These are phyloP conservation scores for Chlamydomonas asymmetrica DNA, from an alignment of 139 green algal species.

Conservation along the genomic window DNA sequence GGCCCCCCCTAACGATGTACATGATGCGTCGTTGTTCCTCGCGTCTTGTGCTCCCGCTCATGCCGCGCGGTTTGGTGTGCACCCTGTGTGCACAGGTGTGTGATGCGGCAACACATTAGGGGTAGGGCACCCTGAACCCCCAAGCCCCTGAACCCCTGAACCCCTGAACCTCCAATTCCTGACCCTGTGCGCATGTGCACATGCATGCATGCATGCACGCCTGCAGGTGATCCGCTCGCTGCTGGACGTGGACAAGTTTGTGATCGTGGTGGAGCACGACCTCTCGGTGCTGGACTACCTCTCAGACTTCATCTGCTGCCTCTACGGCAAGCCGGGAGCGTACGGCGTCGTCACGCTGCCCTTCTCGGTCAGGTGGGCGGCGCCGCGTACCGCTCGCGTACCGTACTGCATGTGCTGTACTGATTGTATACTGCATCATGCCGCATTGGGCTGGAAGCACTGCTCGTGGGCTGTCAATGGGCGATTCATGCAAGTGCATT, in stretches of 20 bases:
- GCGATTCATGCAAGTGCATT: too few relatives aligned
- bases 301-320: slow-evolving; percentile 99
- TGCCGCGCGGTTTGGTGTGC: too few relatives aligned
- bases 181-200: background rate
- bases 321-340: slow-evolving; percentile 97
- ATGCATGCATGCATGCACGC: background rate
- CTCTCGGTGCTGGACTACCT: slow-evolving; percentile 98
- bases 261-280: slow-evolving; percentile 98
- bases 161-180: too few relatives aligned
- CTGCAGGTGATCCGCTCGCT: slow-evolving; percentile 82
- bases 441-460: too few relatives aligned
- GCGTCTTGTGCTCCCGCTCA: too few relatives aligned
- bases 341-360: slow-evolving; percentile 99
- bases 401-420: too few relatives aligned
- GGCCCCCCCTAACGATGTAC: too few relatives aligned
- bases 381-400: background rate
- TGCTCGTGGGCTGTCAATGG: too few relatives aligned
- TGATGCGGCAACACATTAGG: background rate
- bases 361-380: slow-evolving; percentile 72
- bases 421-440: too few relatives aligned
- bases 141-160: too few relatives aligned
- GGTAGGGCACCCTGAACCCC: too few relatives aligned
- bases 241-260: slow-evolving; percentile 81
- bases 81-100: background rate
- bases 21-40: too few relatives aligned